Evolutionary conservation across 495 filamentous ascomycete species (phyloP).

Genomic region (Talaromyces trachyspermus): DNA sequence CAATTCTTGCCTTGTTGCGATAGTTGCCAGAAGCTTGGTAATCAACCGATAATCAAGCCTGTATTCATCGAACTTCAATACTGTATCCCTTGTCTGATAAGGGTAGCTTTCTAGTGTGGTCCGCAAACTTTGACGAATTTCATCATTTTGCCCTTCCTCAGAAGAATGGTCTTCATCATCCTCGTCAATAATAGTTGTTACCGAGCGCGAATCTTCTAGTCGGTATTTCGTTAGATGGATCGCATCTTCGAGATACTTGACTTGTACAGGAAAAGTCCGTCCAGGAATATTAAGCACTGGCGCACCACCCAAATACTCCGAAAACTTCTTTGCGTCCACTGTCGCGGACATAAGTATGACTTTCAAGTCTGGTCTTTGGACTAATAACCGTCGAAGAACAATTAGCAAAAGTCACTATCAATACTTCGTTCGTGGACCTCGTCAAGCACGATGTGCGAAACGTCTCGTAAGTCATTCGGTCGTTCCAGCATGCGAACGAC

Average conservation of each 20-base stretch:
- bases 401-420: conserved; percentile 93
- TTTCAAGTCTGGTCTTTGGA: conserved; percentile 62
- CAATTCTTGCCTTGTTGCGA: conserved; percentile 61
- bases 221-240: conserved; percentile 72
- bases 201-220: conserved; percentile 45
- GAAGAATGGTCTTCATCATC: conserved; percentile 39
- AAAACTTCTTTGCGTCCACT: conserved; percentile 84
- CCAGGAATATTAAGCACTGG: conserved; percentile 86
- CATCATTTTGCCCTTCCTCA: conserved; percentile 32
- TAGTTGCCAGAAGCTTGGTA: conserved; percentile 59
- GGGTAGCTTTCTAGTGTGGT: conserved; percentile 62
- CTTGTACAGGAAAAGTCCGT: conserved; percentile 83
- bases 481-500: conserved; percentile 95
- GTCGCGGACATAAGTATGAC: conserved; percentile 96
- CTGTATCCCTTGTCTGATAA: conserved; percentile 59
- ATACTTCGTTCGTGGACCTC: conserved; percentile 94
- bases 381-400: conserved; percentile 73
- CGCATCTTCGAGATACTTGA: conserved; percentile 85
- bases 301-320: conserved; percentile 74
- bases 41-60: conserved; percentile 80
- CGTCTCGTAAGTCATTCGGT: conserved; percentile 72
- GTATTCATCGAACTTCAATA: conserved; percentile 76
- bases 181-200: conserved; percentile 31
- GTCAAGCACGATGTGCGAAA: conserved; percentile 89
- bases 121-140: conserved; percentile 16